Evolutionary conservation across 1,284 basidiomycete species (phyloP), one percentile per base, ranked within the genome.

Genomic region (Mrakiaceae sp.): DNA sequence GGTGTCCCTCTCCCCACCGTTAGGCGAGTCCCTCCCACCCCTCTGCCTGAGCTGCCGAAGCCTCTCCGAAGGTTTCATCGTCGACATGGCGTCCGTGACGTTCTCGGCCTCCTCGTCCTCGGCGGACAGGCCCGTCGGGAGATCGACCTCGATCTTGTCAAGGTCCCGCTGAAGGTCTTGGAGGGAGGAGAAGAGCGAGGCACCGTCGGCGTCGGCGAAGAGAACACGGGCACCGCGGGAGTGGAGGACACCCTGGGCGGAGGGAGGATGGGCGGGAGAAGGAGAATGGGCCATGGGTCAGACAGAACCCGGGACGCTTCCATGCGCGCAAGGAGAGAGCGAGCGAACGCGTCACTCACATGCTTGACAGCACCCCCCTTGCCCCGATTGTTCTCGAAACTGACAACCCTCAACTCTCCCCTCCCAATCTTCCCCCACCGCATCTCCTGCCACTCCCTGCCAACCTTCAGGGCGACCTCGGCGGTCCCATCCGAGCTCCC

Each of bases 201-300:
- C 93, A 2, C 89, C 93, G 70, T 97, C 93, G 5, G 93, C 93
- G 72, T 97, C 93, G 48, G 87, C 92, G 82, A 96, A 93, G 58
- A 96, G 78, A 58, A 96, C 78, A n/a, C 88, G 78, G 67, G 80
- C 75, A 5, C 93, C 93, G 4, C 89, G 81, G 5, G 84, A 81
- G 72, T 88, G 85, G 67, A 94, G 74, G 82, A 92, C 88, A 54
- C 90, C 76, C 75, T 76, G 69, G 6, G 2, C 3, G 40, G 11
- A 14, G 49, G 55, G 43, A 2, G 16, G 55, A 42, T 16, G 43
- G 42, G n/a, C 44, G 42, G 43, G n/a, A 12, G 8, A 43, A 58
- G 7, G 12, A 14, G 58, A 49, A 46, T 2, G 39, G 4, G 27
- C 27, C 42, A 56, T 44, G 27, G 27, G 27, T 27, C 27, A 27